Conservation (phyloP, 2,329 filamentous ascomycete genomes). For the Aspergillus cejpii region DNA sequence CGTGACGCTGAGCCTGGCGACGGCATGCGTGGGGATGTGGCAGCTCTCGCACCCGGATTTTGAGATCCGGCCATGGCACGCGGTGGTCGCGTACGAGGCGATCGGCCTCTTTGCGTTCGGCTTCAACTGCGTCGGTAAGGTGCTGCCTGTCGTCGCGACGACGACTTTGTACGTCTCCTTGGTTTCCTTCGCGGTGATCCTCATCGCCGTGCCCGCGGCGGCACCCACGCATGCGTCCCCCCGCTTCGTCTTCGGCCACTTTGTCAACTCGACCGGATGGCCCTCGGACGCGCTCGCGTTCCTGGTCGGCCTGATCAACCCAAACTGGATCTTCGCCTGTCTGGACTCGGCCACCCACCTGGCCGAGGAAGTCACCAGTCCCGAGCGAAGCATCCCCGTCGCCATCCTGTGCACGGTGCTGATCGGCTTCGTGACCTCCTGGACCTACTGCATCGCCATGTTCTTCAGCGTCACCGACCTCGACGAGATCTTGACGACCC, state of each 20-base stretch:
- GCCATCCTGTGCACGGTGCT: slow-evolving; percentile 46
- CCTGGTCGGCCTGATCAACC: slow-evolving; percentile 48
- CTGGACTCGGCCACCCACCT: slow-evolving; percentile 48
- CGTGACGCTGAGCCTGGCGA: slow-evolving; percentile 45
- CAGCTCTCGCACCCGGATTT: slow-evolving; percentile 48
- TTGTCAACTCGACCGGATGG: slow-evolving; percentile 49
- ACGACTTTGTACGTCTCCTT: slow-evolving; percentile 43
- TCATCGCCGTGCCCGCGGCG: slow-evolving; percentile 44
- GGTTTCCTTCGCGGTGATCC: slow-evolving; percentile 44
- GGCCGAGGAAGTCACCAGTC: slow-evolving; percentile 46
- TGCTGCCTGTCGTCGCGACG: slow-evolving; percentile 36
- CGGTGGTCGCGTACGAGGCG: slow-evolving; percentile 43
- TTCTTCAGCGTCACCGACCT: slow-evolving; percentile 48
- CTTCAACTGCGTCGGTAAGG: slow-evolving; percentile 42
- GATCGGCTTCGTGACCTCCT: slow-evolving; percentile 47
- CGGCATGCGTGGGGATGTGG: slow-evolving; percentile 47
- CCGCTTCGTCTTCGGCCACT: slow-evolving; percentile 48
- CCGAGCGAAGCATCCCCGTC: slow-evolving; percentile 45
- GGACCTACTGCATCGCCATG: slow-evolving; percentile 45
- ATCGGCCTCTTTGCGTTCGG: slow-evolving; percentile 44
- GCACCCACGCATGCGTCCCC: slow-evolving; percentile 42
- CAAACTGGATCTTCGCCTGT: slow-evolving; percentile 47
- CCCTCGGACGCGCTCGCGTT: slow-evolving; percentile 44
- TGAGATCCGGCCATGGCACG: slow-evolving; percentile 30
- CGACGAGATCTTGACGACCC: slow-evolving; percentile 32